Conservation (phyloP, 768 basidiomycete genomes). For the Lactarius sanguifluus region DNA sequence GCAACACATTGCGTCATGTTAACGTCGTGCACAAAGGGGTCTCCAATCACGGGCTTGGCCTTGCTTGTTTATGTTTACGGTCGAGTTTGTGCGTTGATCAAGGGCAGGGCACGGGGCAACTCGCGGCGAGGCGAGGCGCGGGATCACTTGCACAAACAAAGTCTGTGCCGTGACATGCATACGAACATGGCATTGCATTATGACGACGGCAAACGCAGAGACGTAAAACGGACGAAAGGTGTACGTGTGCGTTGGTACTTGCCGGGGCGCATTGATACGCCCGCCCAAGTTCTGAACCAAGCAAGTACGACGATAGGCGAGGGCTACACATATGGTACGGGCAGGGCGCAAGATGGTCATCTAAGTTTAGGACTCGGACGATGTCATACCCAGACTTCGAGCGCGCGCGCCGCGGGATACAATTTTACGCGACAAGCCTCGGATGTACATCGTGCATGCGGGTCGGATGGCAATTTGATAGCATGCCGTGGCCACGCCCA, state of each 20-base stretch:
- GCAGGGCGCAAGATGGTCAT: constrained; percentile 8
- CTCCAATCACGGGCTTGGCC: neutral
- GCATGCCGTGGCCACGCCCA: constrained; percentile 3
- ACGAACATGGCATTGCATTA: constrained; percentile 1
- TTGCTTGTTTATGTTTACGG: constrained; percentile 3
- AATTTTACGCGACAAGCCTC: constrained; percentile 9
- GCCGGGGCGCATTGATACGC: neutral
- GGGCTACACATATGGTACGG: neutral
- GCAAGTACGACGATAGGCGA: neutral
- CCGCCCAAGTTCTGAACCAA: neutral
- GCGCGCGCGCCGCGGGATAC: constrained; percentile 4
- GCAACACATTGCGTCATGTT: neutral
- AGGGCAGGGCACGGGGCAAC: constrained; percentile 17
- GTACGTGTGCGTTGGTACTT: neutral
- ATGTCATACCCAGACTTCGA: constrained; percentile 3
- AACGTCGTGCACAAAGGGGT: neutral
- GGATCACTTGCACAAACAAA: constrained; percentile 4
- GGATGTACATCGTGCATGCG: neutral
- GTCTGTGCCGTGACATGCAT: neutral
- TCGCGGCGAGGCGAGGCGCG: constrained; percentile 14
- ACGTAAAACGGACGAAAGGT: constrained; percentile 10
- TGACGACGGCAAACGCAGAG: constrained; percentile 4
- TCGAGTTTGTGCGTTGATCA: constrained; percentile 1
- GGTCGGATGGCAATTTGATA: neutral
- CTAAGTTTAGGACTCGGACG: neutral